These are phyloP conservation scores for Geosmithia putterillii DNA, from an alignment of 2,329 filamentous ascomycete genomes.

Conservation along the genomic window DNA sequence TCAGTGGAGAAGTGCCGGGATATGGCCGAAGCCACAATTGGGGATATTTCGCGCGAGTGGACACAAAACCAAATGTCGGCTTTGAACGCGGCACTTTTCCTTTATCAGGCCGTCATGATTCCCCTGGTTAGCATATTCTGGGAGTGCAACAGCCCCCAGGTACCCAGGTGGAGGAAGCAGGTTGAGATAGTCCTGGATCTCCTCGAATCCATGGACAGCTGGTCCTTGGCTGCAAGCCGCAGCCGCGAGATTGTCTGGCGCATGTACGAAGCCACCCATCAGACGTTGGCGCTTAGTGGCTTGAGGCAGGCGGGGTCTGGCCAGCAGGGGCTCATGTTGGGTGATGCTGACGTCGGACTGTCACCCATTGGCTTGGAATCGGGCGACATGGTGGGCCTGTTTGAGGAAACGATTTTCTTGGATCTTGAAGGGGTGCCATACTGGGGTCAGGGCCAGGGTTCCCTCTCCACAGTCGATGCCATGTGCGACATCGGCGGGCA, in stretches of 20 bases:
- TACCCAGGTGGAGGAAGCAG: slow-evolving; percentile 41
- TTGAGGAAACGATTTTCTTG: slow-evolving; percentile 42
- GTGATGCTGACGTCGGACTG: slow-evolving; percentile 32
- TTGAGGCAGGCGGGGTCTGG: slow-evolving; percentile 9
- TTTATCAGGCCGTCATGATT: slow-evolving; percentile 71
- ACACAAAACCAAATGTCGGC: slow-evolving; percentile 63
- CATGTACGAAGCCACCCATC: slow-evolving; percentile 46
- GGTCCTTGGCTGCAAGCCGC: slow-evolving; percentile 50
- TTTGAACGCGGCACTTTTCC: slow-evolving; percentile 74
- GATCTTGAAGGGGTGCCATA: slow-evolving; percentile 41
- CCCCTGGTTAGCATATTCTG: slow-evolving; percentile 65
- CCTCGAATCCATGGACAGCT: slow-evolving; percentile 51
- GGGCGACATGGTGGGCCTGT: slow-evolving; percentile 37
- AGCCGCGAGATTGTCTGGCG: slow-evolving; percentile 51
- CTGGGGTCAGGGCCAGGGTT: slow-evolving; percentile 24
- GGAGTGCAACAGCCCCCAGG: slow-evolving; percentile 40
- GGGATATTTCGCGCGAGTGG: slow-evolving; percentile 60
- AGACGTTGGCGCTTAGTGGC: slow-evolving; percentile 9
- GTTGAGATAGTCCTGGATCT: slow-evolving; percentile 47
- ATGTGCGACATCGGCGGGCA: slow-evolving; percentile 15
- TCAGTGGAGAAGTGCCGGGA: slow-evolving; percentile 58
- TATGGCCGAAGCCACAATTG: slow-evolving; percentile 57
- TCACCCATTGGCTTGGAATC: slow-evolving; percentile 38
- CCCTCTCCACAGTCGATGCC: slow-evolving; percentile 6
- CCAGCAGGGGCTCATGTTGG: slow-evolving; percentile 17